Conservation (phyloP, 2,329 filamentous ascomycete species). For the Aspergillus sp. region DNA sequence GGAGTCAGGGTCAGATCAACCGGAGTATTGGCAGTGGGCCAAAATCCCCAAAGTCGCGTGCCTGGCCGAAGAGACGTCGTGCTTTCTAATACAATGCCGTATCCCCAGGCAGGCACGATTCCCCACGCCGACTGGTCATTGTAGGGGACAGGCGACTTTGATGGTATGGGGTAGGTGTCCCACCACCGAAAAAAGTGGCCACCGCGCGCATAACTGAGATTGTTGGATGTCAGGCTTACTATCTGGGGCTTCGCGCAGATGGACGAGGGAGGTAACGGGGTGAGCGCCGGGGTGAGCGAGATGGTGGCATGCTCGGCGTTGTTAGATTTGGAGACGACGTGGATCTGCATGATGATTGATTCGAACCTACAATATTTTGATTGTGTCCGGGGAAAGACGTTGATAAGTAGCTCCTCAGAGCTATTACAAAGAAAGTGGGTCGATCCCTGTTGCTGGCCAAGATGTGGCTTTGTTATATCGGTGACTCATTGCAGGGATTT, state of each 20-base stretch:
- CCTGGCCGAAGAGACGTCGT: constrained; percentile 36
- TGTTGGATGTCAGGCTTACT: constrained; percentile 14
- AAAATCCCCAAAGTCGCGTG: constrained; percentile 43
- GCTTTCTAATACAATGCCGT: constrained; percentile 44
- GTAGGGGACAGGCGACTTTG: constrained; percentile 21
- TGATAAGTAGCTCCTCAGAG: no score
- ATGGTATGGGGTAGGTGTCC: constrained; percentile 45
- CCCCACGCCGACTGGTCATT: constrained; percentile 43
- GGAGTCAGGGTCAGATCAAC: constrained; percentile 36
- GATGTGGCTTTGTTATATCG: neutral
- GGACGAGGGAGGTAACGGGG: constrained; percentile 9
- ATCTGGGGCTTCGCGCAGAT: constrained; percentile 12
- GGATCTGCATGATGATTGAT: neutral
- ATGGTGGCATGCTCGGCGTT: constrained; percentile 7
- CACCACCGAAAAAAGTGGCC: constrained; percentile 28
- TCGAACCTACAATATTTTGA: no score
- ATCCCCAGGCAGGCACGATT: constrained; percentile 51
- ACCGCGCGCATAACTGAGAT: constrained; percentile 18
- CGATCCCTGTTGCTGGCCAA: neutral
- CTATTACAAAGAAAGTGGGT: neutral
- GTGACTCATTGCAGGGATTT: neutral
- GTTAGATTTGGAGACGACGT: constrained; percentile 9
- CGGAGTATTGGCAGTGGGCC: constrained; percentile 39
- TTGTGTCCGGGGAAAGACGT: no score
- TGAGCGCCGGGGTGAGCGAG: neutral